Base-by-base conservation (phyloP, 768 basidiomycete genomes). In the Rickenella mellea region DNA sequence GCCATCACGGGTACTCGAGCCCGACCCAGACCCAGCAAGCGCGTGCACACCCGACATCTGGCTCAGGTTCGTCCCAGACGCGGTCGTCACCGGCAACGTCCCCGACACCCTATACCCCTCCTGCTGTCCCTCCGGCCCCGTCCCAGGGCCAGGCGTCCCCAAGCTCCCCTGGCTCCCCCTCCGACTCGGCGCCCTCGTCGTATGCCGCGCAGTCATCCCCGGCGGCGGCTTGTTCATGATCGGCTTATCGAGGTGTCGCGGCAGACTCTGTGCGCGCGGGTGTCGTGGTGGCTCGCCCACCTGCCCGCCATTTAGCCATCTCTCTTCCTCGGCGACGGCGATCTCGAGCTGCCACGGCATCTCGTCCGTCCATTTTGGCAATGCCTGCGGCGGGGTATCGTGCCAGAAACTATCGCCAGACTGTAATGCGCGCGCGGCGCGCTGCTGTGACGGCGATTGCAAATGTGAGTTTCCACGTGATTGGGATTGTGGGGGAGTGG, bases 241-340 rank as follows among this genome's bases (percentile, higher is more conserved):
- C 38, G 96, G 80, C 54, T 91, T 92, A 55, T 98, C 93, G 30
- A 99, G 67, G 54, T 97, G 90, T 1, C 92, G 67, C 0, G 96
- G 96, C 32, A 98, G 70, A 1, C 73, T 67, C 1, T 96, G 92
- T 2, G 96, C 92, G 17, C 83, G 80, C 2, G 92, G 92, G 46
- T 36, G 33, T 22, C 24, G 33, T 4, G 33, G 33, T 22, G 33
- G 33, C 10, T 12, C 10, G 33, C 10, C 33, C 33, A 19, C 19
- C 10, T 36, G 33, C 5, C 33, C 33, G 24, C 70, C 67, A 11
- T 69, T 66, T 24, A 89, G 70, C 56, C 80, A 87, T 3, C 69
- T 64, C 49, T 97, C 94, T 59, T 96, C 93, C 56, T 89, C 81
- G 33, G 69, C 71, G 10, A 88, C 87, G 21, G 91, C 91, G 35